A percentile compares a stretch with the other conserved stretches of the same genome.
Conservation (phyloP, 2,329 filamentous ascomycete genomes). For the Epichloe glyceriae region DNA sequence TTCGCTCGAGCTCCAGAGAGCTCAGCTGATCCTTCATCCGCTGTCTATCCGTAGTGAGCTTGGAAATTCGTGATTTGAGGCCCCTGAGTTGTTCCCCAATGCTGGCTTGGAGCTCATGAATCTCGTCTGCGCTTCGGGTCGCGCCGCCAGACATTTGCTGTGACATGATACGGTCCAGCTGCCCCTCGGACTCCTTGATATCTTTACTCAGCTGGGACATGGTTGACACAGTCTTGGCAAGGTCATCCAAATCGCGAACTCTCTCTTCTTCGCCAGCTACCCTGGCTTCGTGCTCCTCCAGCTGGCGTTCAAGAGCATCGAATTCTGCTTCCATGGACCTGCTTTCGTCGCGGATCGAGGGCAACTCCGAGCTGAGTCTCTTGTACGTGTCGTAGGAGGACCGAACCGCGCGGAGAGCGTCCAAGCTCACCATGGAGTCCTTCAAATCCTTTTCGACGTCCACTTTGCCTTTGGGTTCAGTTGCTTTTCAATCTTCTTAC, state of each 20-base stretch:
- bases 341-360: slow-evolving; percentile 51
- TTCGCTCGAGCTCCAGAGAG: slow-evolving; percentile 61
- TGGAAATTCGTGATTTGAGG: slow-evolving; percentile 50
- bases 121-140: slow-evolving; percentile 65
- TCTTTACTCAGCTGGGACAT: slow-evolving; percentile 64
- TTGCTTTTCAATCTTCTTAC: slow-evolving; percentile 52
- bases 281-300: slow-evolving; percentile 55
- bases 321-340: slow-evolving; percentile 48
- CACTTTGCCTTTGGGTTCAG: slow-evolving; percentile 47
- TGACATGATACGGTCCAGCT: slow-evolving; percentile 62
- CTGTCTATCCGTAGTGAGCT: slow-evolving; percentile 58
- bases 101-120: slow-evolving; percentile 61
- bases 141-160: slow-evolving; percentile 59
- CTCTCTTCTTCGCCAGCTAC: slow-evolving; percentile 52
- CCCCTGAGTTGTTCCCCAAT: slow-evolving; percentile 54
- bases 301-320: slow-evolving; percentile 41
- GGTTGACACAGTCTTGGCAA: slow-evolving; percentile 62
- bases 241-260: slow-evolving; percentile 60
- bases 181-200: slow-evolving; percentile 54
- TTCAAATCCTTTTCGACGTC: slow-evolving; percentile 50
- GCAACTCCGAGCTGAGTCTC: slow-evolving; percentile 59
- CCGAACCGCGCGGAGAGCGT: slow-evolving; percentile 47
- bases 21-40: slow-evolving; percentile 55
- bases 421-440: slow-evolving; percentile 34
- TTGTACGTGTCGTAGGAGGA: slow-evolving; percentile 63